These are phyloP conservation scores for Cadophora luteo-olivacea DNA, from an alignment of 2,329 filamentous ascomycete genomes.

Conservation along the genomic window DNA sequence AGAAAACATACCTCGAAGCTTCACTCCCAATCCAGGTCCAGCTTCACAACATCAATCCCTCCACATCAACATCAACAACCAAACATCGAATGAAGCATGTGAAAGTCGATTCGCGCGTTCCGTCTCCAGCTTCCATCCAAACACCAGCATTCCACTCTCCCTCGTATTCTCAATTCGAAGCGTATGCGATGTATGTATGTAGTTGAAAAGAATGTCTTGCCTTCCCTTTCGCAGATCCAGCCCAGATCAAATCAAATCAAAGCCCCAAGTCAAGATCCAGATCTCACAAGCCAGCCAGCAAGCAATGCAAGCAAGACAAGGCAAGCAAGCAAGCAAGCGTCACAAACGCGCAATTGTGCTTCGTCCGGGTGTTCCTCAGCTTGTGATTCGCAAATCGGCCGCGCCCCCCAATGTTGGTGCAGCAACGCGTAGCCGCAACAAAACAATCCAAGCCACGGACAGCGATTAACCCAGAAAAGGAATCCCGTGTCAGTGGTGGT, in stretches of 20 bases:
- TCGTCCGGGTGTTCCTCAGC: not conserved
- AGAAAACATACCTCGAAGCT: slow-evolving; percentile 1
- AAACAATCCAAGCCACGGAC: not conserved
- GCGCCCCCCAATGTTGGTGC: not conserved
- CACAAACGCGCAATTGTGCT: slow-evolving; percentile 13
- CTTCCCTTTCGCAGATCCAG: not conserved
- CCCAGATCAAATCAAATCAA: not conserved
- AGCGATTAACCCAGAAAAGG: not conserved
- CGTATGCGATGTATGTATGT: not conserved
- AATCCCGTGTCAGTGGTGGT: not conserved
- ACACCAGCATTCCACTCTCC: not conserved
- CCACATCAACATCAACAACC: not conserved
- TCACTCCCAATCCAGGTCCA: not conserved
- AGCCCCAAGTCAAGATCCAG: not conserved
- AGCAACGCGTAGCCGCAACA: slow-evolving; percentile 4
- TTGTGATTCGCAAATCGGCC: slow-evolving; percentile 10
- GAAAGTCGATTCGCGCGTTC: not conserved
- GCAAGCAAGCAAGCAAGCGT: not conserved
- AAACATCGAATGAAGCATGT: slow-evolving; percentile 3
- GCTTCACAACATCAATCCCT: slow-evolving; percentile 15
- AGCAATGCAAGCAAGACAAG: not conserved
- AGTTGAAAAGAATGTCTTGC: slow-evolving; percentile 5
- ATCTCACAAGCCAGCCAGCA: not conserved
- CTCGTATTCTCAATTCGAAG: not conserved
- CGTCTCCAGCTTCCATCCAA: not conserved